Percentiles rank a stretch among this genome's conserved stretches.
Conservation (phyloP, 2,329 filamentous ascomycete species). For the Trematosphaeria pertusa region DNA sequence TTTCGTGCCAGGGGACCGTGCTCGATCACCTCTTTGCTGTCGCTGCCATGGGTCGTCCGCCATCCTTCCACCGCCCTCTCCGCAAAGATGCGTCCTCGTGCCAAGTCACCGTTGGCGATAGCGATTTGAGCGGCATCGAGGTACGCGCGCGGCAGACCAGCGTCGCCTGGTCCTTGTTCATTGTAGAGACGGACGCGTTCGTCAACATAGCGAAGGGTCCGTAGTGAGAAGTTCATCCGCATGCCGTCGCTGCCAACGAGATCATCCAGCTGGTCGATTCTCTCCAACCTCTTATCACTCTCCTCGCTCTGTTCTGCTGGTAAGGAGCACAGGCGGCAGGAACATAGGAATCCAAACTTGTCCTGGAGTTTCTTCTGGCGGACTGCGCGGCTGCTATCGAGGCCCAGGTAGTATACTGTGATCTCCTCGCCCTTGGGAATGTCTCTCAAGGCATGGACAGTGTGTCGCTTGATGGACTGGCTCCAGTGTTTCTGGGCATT, state of each 20-base stretch:
- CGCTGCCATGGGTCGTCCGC: constrained; percentile 17
- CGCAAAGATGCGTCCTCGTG: constrained; percentile 38
- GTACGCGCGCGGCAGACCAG: constrained; percentile 29
- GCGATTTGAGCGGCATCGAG: constrained; percentile 33
- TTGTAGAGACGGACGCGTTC: constrained; percentile 34
- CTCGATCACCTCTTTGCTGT: constrained; percentile 26
- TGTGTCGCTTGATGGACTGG: constrained; percentile 33
- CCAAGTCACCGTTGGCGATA: constrained; percentile 41
- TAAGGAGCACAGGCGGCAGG: constrained; percentile 48
- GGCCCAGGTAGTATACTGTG: constrained; percentile 43
- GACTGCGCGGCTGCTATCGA: constrained; percentile 23
- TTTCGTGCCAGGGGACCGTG: constrained; percentile 16
- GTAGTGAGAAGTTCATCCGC: constrained; percentile 12
- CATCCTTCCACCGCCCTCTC: constrained; percentile 20
- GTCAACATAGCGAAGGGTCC: constrained; percentile 29
- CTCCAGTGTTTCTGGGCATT: constrained; percentile 49
- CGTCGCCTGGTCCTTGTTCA: constrained; percentile 27
- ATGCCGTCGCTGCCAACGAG: constrained; percentile 28
- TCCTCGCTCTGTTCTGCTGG: constrained; percentile 34
- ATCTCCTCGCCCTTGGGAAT: constrained; percentile 47
- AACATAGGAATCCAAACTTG: constrained; percentile 46
- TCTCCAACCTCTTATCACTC: constrained; percentile 40
- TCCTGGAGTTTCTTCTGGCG: constrained; percentile 32
- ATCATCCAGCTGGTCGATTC: constrained; percentile 25
- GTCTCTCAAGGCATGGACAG: constrained; percentile 44